Evolutionary conservation across 202 grass and related monocot species (phyloP).

Genomic region (Schoenoplectus triqueter): DNA sequence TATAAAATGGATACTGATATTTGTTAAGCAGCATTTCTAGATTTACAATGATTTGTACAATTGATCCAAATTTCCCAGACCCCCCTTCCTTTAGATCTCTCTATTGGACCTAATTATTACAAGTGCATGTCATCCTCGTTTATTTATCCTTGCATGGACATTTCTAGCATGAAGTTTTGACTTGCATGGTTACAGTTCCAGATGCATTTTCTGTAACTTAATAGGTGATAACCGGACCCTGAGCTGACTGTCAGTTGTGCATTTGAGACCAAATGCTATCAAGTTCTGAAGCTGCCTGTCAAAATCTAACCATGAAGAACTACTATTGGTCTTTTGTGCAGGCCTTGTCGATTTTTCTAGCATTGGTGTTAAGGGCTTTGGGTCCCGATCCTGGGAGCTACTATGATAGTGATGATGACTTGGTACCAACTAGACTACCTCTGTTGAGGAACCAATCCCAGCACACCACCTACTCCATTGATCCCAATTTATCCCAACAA

Average conservation of each 20-base stretch:
- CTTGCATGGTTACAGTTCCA: not conserved
- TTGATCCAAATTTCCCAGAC: not conserved
- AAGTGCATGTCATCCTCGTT: not conserved
- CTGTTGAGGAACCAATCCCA: constrained; percentile 72
- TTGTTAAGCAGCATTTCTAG: constrained; percentile 5
- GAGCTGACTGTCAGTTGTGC: not conserved
- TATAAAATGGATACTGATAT: not conserved
- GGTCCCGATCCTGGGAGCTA: constrained; percentile 65
- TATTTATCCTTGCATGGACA: not conserved
- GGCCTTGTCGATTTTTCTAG: constrained; percentile 70
- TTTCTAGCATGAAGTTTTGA: not conserved
- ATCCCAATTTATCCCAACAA: constrained; percentile 54
- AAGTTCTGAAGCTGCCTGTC: not conserved
- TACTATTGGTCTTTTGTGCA: constrained; percentile 31
- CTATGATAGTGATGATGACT: constrained; percentile 88
- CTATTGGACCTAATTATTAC: not conserved
- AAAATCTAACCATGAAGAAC: not conserved
- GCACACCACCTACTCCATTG: constrained; percentile 35
- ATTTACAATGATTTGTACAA: not conserved
- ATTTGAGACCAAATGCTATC: not conserved
- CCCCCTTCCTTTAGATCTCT: not conserved
- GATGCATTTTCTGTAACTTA: constrained; percentile 10
- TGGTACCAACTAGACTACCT: constrained; percentile 68
- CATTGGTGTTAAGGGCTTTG: constrained; percentile 69
- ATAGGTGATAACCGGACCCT: constrained; percentile 7